Base-by-base conservation (phyloP, 805 yeast species). In the Pichia gijzeniarum region DNA sequence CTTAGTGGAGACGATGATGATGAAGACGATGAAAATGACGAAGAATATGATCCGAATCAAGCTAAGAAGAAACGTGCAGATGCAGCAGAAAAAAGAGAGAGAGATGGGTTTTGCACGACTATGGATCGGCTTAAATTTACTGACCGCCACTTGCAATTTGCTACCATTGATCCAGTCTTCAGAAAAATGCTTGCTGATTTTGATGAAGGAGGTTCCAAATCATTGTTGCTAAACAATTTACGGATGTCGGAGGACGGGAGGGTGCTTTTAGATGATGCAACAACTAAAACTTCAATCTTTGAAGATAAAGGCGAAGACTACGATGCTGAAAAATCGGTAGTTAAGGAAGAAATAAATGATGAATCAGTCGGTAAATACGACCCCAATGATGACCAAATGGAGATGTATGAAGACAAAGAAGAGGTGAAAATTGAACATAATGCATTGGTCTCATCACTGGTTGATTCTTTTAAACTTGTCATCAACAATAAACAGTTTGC, bases 191-290 rank as follows among this genome's bases (percentile, higher is more conserved):
- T 84, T 41, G 79, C 88, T 0, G 90, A 83, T 43, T 84, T 84
- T 54, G 93, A 85, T 59, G 91, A 84, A 64, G 90, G 90, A 34
- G 91, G 93, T 3, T 82, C 91, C 7, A 84, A 81, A 56, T 77
- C 85, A 48, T 65, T 85, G 41, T 62, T 84, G 36, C 59, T 82
- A 50, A 84, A 84, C 50, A 76, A 85, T 0, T 69, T 84, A 38
- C 70, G 49, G 49, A 68, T 79, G 14, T 82, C 82, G 53, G 45
- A 60, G 1, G 55, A 71, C 1, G 77, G 79, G 0, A 63, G 82
- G 53, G 79, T 84, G 3, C 76, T 82, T 2, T 82, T 84, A 56
- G 91, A 81, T 56, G 86, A 87, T 22, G 68, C 67, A 7, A 59
- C 63, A 8, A 38, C 52, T 3, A 21, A 30, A 35, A 22, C 28